A percentile compares a stretch with the other conserved stretches of the same genome.
Conservation (phyloP, 441 rosid species). For the Eruca vesicaria region DNA sequence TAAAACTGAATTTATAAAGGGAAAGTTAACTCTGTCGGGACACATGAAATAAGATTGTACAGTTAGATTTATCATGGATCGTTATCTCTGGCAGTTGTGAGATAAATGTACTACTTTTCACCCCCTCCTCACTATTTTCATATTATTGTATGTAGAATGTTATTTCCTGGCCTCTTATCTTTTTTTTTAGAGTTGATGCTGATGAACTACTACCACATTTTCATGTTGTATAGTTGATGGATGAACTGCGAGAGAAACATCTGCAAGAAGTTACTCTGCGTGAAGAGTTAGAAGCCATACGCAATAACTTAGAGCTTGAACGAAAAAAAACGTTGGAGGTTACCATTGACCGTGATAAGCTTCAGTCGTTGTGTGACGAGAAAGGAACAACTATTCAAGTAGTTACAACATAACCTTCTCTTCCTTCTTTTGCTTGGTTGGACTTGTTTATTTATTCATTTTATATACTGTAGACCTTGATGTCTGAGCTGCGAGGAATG, state of each 20-base stretch:
- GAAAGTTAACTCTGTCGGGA: slow-evolving; percentile 2
- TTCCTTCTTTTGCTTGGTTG: slow-evolving; percentile 13
- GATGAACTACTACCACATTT: slow-evolving; percentile 2
- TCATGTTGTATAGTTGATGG: slow-evolving; percentile 53
- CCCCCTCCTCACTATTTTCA: slow-evolving; percentile 3
- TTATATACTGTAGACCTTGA: slow-evolving; percentile 47
- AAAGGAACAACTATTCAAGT: slow-evolving; percentile 69
- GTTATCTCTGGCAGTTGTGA: background rate
- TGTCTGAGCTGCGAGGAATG: slow-evolving; percentile 57
- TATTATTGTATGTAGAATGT: slow-evolving; percentile 3
- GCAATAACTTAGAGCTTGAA: slow-evolving; percentile 61
- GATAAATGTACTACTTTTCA: background rate
- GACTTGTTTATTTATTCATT: slow-evolving; percentile 14
- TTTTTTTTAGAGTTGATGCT: slow-evolving; percentile 1
- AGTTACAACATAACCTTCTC: slow-evolving; percentile 33
- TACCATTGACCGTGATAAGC: slow-evolving; percentile 54
- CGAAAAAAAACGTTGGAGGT: slow-evolving; percentile 58
- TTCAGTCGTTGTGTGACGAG: slow-evolving; percentile 57
- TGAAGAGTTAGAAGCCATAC: slow-evolving; percentile 67
- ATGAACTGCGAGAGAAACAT: slow-evolving; percentile 73
- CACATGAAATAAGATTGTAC: slow-evolving; percentile 1
- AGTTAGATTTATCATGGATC: background rate
- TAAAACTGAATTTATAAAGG: slow-evolving; percentile 10
- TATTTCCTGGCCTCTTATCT: slow-evolving; percentile 10
- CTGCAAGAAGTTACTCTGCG: slow-evolving; percentile 56